A percentile compares a stretch with the other conserved stretches of the same genome.
Evolutionary conservation across 257 asterid genomes (phyloP).

Genomic region (Knoxia roxburghii): DNA sequence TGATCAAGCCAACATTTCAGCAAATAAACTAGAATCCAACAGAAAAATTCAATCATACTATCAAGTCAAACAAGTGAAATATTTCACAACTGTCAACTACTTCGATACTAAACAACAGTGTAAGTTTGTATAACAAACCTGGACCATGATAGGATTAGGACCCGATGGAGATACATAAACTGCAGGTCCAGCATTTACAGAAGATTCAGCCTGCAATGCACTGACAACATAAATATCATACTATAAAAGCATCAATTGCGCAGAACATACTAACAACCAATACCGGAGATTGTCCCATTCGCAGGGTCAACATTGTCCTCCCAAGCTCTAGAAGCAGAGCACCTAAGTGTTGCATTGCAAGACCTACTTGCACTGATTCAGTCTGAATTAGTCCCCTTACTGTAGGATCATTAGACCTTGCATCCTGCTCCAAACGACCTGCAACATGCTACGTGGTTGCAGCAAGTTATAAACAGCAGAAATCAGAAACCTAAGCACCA

Average conservation of each 20-base stretch:
- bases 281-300: constrained; percentile 86
- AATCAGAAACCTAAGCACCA: constrained; percentile 26
- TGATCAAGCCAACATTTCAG: no score
- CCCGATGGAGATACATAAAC: constrained; percentile 91
- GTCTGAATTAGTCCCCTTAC: constrained; percentile 68
- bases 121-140: constrained; percentile 43
- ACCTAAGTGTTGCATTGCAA: constrained; percentile 90
- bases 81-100: background rate
- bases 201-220: constrained; percentile 74
- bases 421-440: constrained; percentile 66
- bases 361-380: constrained; percentile 61
- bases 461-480: constrained; percentile 32
- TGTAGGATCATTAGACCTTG: constrained; percentile 54
- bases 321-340: constrained; percentile 91
- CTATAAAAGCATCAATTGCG: constrained; percentile 10
- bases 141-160: constrained; percentile 97
- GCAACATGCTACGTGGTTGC: constrained; percentile 65
- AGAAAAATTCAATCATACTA: no score
- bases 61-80: background rate
- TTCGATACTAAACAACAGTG: background rate
- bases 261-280: constrained; percentile 17
- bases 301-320: constrained; percentile 78
- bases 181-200: constrained; percentile 92
- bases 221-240: constrained; percentile 17
- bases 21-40: no score